Conservation (phyloP, 176 grass and related monocot genomes). For the Thinopyrum elongatum region DNA sequence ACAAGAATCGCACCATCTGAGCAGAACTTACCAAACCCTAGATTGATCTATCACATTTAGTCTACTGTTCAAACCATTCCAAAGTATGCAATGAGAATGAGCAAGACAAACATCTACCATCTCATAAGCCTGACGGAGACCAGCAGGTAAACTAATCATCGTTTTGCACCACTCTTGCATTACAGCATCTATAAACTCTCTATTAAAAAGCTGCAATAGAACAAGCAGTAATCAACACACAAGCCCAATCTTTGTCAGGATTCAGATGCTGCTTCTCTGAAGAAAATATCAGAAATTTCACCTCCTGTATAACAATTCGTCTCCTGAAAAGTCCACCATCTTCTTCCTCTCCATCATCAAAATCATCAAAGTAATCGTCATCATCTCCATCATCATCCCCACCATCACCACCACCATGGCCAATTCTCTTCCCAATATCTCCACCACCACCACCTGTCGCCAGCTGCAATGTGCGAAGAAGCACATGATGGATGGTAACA, state of each 20-base stretch:
- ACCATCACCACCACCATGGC: conserved; percentile 91
- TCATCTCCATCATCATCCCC: conserved; percentile 95
- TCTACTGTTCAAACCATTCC: conserved; percentile 27
- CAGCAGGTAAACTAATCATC: conserved; percentile 83
- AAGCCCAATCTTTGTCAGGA: neutral
- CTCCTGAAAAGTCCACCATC: conserved; percentile 87
- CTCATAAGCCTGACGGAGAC: conserved; percentile 87
- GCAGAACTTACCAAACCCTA: conserved; percentile 97
- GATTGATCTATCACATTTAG: conserved; percentile 34
- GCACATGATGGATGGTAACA: neutral
- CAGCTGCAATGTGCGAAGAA: conserved; percentile 44
- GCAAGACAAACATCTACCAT: conserved; percentile 50
- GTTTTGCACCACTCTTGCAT: conserved; percentile 97
- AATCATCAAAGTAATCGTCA: conserved; percentile 98
- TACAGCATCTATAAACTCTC: conserved; percentile 89
- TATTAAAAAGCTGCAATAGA: conserved; percentile 79
- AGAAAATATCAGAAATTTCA: conserved; percentile 43
- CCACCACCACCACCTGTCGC: conserved; percentile 92
- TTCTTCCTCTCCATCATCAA: conserved; percentile 88
- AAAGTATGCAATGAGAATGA: conserved; percentile 20
- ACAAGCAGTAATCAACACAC: conserved; percentile 31
- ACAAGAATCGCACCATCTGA: conserved; percentile 81
- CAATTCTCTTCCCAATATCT: conserved; percentile 92
- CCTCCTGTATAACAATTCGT: conserved; percentile 81
- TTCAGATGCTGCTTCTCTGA: neutral